Conservation (phyloP, 371 early-diverging fungal species). For the Chytridiales sp. region DNA sequence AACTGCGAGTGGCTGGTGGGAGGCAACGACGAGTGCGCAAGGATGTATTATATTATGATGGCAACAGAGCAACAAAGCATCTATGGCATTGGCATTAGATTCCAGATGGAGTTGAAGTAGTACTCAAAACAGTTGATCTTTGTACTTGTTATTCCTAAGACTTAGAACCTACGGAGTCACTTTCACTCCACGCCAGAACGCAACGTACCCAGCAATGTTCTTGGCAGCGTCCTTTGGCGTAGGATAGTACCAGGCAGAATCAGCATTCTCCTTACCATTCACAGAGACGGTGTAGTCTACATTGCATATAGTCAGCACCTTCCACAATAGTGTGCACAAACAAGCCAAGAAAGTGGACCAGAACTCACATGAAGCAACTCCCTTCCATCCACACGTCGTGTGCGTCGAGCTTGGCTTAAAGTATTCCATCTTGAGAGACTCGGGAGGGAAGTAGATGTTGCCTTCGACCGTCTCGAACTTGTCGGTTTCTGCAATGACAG, state of each 20-base stretch:
- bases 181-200: conserved; percentile 40
- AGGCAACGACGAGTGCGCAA: no score
- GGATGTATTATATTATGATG: no score
- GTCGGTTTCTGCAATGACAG: conserved; percentile 39
- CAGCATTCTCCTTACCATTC: conserved; percentile 37
- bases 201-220: conserved; percentile 38
- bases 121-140: no score
- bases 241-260: conserved; percentile 47
- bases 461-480: conserved; percentile 40
- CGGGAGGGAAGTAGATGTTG: conserved; percentile 35
- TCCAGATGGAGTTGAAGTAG: no score
- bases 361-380: conserved; percentile 14
- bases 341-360: neutral
- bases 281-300: conserved; percentile 37
- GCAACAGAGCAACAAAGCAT: no score
- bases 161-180: neutral
- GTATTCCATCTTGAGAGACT: conserved; percentile 36
- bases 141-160: no score
- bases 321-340: neutral
- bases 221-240: conserved; percentile 42
- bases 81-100: no score
- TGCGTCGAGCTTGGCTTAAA: conserved; percentile 31
- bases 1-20: no score
- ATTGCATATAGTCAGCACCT: conserved; percentile 4
- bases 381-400: conserved; percentile 44